Evolutionary conservation across 139 green algal species (phyloP).

Genomic region (Zygnema circumcarinatum): DNA sequence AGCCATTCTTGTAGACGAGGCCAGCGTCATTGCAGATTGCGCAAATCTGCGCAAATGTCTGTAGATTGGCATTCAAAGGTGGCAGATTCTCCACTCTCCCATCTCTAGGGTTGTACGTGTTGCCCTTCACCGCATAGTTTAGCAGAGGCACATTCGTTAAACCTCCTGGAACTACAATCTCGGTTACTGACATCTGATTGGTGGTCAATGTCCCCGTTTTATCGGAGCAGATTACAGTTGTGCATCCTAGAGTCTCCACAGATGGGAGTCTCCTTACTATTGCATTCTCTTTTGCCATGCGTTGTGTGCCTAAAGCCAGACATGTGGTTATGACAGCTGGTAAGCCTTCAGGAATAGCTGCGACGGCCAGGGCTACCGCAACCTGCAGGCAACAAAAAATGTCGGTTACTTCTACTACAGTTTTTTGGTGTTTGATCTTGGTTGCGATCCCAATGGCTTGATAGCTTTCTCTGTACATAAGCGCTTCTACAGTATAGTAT

Average conservation of each 20-base stretch:
- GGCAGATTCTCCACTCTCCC: constrained; percentile 74
- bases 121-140: constrained; percentile 75
- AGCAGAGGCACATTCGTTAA: neutral
- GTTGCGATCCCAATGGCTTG: too few species aligned
- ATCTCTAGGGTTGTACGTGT: constrained; percentile 88
- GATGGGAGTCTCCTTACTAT: constrained; percentile 85
- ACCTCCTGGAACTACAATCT: constrained; percentile 67
- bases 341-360: constrained; percentile 97
- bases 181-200: constrained; percentile 83
- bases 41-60: constrained; percentile 79
- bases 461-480: too few species aligned
- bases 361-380: constrained; percentile 94
- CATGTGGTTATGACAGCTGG: constrained; percentile 99
- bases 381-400: constrained; percentile 61
- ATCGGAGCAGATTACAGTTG: constrained; percentile 95
- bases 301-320: constrained; percentile 94
- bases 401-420: neutral
- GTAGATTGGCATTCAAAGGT: constrained; percentile 51
- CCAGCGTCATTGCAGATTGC: constrained; percentile 92
- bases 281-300: constrained; percentile 88
- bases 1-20: constrained; percentile 66
- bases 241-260: constrained; percentile 98
- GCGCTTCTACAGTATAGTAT: too few species aligned
- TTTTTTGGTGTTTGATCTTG: too few species aligned
- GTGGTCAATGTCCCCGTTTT: constrained; percentile 96